Base-by-base conservation (phyloP, 441 rosid genomes). In the Euphorbia neoarborescens region DNA sequence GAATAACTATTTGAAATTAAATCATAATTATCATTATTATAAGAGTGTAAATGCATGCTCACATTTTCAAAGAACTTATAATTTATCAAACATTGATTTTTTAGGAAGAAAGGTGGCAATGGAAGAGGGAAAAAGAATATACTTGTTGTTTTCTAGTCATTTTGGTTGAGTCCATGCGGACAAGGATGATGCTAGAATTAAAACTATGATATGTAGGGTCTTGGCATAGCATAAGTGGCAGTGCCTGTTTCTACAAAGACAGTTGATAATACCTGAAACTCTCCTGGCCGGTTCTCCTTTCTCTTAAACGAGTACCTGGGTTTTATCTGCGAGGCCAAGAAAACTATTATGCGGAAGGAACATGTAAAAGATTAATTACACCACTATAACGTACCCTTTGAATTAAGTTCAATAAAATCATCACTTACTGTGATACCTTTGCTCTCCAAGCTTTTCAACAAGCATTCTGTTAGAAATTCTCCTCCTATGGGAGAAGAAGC, bases 281-380 rank as follows among this genome's bases (percentile, higher is more conserved):
- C 98, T 44, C 97, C 91, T 2, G 94, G 82, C 25, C 97, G 91
- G 72, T 80, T 79, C 83, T 95, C 99, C 82, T 92, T 92, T 79
- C 99, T 85, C 89, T 89, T 92, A 82, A 95, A 91, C 37, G 99
- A 91, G 77, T 95, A 95, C 79, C 98, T 90, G 15, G 99, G 98
- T 81, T 80, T 91, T 80, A 95, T 90, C 99, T 95, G 85, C 79
- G 82, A 73, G 72, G 38, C 22, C 75, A 70, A 38, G 57, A 7
- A 54, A 66, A 48, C 37, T 17, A 24, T 25, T 25, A 48, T 22
- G 59, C 38, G 66, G 5, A 34, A 35, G 6, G 10, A 14, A 38
- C 40, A 58, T 35, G 37, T 66, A 13, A 30, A 73, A 35, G n/a
- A 73, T 61, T 24, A 17, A 69, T 28, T 19, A 17, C 28, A 50